These are phyloP conservation scores for Lepidium aucheri DNA, from an alignment of 345 rosid species.

Conservation along the genomic window DNA sequence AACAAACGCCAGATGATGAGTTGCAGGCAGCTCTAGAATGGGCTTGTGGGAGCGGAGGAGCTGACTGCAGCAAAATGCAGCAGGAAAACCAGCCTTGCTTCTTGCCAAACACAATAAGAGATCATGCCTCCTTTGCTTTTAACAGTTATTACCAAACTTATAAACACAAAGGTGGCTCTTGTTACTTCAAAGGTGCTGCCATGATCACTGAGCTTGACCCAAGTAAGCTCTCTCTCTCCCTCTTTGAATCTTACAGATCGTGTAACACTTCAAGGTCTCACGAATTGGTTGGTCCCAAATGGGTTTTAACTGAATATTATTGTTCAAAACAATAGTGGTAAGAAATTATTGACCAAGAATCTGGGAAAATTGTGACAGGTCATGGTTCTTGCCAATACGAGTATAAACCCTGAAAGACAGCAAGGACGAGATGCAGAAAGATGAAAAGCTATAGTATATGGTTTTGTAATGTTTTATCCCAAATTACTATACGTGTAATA, in stretches of 20 bases:
- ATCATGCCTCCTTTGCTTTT: slow-evolving; percentile 76
- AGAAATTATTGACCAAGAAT: neutral
- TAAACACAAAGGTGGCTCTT: slow-evolving; percentile 61
- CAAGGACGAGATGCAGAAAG: neutral
- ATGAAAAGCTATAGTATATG: slow-evolving; percentile 5
- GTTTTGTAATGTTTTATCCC: neutral
- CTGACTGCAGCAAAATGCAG: slow-evolving; percentile 50
- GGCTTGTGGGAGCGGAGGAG: slow-evolving; percentile 66
- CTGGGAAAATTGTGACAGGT: slow-evolving; percentile 7
- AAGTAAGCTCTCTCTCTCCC: slow-evolving; percentile 35
- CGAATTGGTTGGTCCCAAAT: too few relatives aligned
- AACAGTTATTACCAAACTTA: slow-evolving; percentile 60
- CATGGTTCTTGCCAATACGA: slow-evolving; percentile 27
- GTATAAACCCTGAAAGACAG: slow-evolving; percentile 17
- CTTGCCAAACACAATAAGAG: slow-evolving; percentile 54
- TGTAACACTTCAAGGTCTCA: too few relatives aligned
- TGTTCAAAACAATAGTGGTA: too few relatives aligned
- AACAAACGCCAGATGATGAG: slow-evolving; percentile 58
- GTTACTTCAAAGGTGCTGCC: slow-evolving; percentile 79
- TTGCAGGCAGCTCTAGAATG: slow-evolving; percentile 59
- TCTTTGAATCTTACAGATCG: neutral
- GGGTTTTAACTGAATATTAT: too few relatives aligned
- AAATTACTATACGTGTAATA: neutral
- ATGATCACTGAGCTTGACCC: slow-evolving; percentile 66
- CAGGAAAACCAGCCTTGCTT: slow-evolving; percentile 48